Evolutionary conservation across 257 asterid species (phyloP), one percentile per base, ranked within the genome.

Genomic region (Solanum chmielewskii): DNA sequence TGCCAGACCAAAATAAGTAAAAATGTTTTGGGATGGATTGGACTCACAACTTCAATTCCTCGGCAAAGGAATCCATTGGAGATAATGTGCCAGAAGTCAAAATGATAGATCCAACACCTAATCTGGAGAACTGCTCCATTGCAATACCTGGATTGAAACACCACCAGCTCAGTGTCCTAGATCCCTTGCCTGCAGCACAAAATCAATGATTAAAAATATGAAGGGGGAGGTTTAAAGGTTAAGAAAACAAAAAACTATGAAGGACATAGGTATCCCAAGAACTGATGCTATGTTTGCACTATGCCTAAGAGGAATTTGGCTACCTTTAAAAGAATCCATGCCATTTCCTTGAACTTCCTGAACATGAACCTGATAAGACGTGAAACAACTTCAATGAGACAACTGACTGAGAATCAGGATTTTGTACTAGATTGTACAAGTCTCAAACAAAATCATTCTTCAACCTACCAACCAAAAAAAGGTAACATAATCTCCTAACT

Each of bases 31-130:
- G 73, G 76, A 87, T 44, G 76, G 42, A 66, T 74, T 85, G 27
- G 87, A 91, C 98, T 90, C 87, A 95, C 99, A 97, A 75, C 89
- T 97, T 95, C 93, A 97, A 91, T 91, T 97, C 99, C 77, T 94
- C 96, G 18, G 98, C 99, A 94, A 97, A 97, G 81, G 99, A 97
- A 83, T 97, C 99, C 96, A 97, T 83, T n/a, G 99, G 99, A 56
- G 99, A 95, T 90, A 97, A 92, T 88, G 99, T 97, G 89, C 99
- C 99, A 91, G 99, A 97, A 88, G 99, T 95, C 94, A 97, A 93
- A 89, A 97, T 94, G 88, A 97, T 92, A 84, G 99, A 95, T 88
- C 96, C 96, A 92, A 97, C 96, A 88, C 96, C 96, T 49, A 92
- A 92, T 89, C 83, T 89, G 91, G 94, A 41, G 90, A 97, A 97